Evolutionary conservation across 805 yeast species (phyloP), one percentile per base, ranked within the genome.

Genomic region (Lipomyces spencermartinsiae): DNA sequence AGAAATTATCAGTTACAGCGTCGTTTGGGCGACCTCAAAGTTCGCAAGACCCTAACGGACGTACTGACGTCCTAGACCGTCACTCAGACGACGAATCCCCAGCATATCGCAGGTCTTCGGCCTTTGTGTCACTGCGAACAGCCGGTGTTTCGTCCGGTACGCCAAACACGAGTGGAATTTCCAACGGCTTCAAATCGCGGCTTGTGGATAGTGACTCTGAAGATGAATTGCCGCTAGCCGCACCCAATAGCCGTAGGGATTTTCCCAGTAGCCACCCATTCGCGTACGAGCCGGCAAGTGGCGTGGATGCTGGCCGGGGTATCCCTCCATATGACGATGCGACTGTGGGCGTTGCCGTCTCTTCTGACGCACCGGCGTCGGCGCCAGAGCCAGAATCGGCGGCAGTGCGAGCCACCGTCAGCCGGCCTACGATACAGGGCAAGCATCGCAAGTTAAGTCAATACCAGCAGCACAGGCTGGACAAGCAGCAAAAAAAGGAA

Each of bases 401-500:
- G 16, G 34, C 49, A 33, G 19, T 43, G 25, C 10, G 3, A 43
- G n/a, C 10, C 7, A n/a, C 49, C 8, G 8, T 43, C 16, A 43
- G 49, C n/a, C 22, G 12, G 37, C 67, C 67, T 22, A 12, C 31
- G 8, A 60, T 62, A 33, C 70, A 63, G 1, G 61, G 25, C 22
- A 59, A 57, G 57, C 54, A 33, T 59, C 61, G 61, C 37, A 61
- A 59, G 61, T 39, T 68, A 35, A 59, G 67, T n/a, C 71, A 68
- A 55, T 68, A 59, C 33, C 72, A 66, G 39, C 61, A 51, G 39
- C 61, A 59, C 51, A 65, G 51, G 51, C 54, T 63, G 12, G 70
- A 59, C 29, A 63, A 62, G 31, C 58, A 58, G 10, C 66, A 64
- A 16, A 58, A 62, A 37, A 65, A 65, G 49, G 64, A 68, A n/a